These are phyloP conservation scores for Coemansia sp. DNA, from an alignment of 192 early-diverging fungal genomes.

Conservation along the genomic window DNA sequence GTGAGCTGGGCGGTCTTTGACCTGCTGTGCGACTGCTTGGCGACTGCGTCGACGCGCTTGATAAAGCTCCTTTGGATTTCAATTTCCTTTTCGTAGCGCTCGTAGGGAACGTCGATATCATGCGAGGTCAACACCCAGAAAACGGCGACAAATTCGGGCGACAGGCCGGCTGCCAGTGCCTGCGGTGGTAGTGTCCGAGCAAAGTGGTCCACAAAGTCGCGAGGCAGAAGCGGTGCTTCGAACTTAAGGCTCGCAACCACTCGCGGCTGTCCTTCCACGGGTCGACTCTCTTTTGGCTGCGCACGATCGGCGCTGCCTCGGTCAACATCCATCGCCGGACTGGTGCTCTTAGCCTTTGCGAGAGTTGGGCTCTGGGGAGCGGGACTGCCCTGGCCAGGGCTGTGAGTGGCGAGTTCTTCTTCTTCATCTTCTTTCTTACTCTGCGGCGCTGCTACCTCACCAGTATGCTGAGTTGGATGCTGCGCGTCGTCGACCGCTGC, in stretches of 20 bases:
- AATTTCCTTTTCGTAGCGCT: constrained; percentile 46
- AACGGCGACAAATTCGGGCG: constrained; percentile 47
- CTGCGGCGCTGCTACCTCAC: not conserved
- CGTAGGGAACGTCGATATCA: constrained; percentile 42
- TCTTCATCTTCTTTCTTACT: not conserved
- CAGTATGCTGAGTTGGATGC: not conserved
- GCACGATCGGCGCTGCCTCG: not conserved
- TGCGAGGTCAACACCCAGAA: constrained; percentile 47
- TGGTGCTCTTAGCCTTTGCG: not conserved
- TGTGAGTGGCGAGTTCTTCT: not conserved
- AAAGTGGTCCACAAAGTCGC: constrained; percentile 43
- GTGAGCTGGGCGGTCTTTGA: constrained; percentile 30
- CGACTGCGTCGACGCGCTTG: constrained; percentile 32
- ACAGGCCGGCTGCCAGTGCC: constrained; percentile 27
- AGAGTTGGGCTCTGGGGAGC: not conserved
- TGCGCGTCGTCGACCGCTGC: not conserved
- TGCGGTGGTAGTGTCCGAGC: constrained; percentile 24
- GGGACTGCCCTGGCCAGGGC: not conserved
- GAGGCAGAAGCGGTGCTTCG: constrained; percentile 45
- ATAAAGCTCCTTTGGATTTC: constrained; percentile 29
- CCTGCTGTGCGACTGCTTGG: constrained; percentile 23
- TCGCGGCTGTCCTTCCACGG: constrained; percentile 13
- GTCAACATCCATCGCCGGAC: constrained; percentile 22
- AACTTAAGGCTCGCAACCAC: constrained; percentile 30
- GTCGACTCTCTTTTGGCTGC: not conserved